These are phyloP conservation scores for Gossypium bickii DNA, from an alignment of 345 rosid species.

Conservation along the genomic window DNA sequence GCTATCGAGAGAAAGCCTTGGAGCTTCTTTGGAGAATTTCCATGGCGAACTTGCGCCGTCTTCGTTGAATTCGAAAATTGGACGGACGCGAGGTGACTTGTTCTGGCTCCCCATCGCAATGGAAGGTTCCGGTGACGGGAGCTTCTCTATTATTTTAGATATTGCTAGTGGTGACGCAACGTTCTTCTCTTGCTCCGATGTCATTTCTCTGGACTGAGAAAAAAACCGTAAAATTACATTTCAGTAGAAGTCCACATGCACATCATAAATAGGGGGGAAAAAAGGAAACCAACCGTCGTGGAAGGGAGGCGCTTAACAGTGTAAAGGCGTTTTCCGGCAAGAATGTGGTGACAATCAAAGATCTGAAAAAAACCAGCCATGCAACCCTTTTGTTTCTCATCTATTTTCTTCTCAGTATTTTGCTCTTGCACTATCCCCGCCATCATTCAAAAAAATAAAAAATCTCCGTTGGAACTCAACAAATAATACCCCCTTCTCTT, in stretches of 20 bases:
- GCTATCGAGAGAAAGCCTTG: conserved; percentile 94
- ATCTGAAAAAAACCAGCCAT: conserved; percentile 94
- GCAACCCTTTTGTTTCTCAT: conserved; percentile 74
- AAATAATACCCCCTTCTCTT: background rate
- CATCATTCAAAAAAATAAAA: conserved; percentile 19
- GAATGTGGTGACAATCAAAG: conserved; percentile 71
- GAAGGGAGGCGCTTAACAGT: conserved; percentile 61
- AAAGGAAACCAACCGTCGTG: conserved; percentile 22
- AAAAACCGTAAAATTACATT: background rate
- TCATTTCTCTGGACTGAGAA: conserved; percentile 32
- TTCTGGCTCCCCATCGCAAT: conserved; percentile 22
- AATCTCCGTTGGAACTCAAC: background rate
- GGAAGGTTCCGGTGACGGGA: conserved; percentile 35
- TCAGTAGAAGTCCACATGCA: background rate
- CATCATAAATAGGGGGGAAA: background rate
- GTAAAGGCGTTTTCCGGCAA: conserved; percentile 59
- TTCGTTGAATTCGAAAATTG: conserved; percentile 49
- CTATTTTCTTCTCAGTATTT: conserved; percentile 53
- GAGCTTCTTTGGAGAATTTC: conserved; percentile 88
- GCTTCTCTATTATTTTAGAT: conserved; percentile 33
- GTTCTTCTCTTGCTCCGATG: conserved; percentile 25
- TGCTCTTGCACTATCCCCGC: conserved; percentile 46
- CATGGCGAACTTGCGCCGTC: conserved; percentile 49
- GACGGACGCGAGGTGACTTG: conserved; percentile 42
- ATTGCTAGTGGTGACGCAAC: conserved; percentile 28